Percentiles rank a stretch among this genome's conserved stretches.
Evolutionary conservation across 148 eudicot genomes (phyloP).

Genomic region (Vaccinium macrocarpon): DNA sequence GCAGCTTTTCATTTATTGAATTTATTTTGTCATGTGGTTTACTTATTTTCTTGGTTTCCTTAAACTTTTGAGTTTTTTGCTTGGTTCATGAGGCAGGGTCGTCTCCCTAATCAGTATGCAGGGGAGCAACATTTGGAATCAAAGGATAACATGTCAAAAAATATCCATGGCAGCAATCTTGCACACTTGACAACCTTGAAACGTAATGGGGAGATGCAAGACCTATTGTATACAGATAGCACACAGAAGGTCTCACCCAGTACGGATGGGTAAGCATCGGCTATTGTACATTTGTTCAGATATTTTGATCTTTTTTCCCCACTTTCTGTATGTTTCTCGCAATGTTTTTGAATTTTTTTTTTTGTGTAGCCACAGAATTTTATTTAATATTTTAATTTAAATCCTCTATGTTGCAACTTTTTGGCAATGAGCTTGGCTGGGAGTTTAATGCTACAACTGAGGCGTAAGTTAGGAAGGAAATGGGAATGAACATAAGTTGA

Average conservation of each 20-base stretch:
- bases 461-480: not conserved
- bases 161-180: constrained; percentile 33
- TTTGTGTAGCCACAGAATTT: constrained; percentile 2
- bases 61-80: constrained; percentile 7
- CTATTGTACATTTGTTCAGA: not conserved
- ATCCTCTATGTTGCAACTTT: not conserved
- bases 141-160: constrained; percentile 26
- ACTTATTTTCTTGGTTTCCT: not conserved
- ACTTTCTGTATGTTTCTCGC: not conserved
- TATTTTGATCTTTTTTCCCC: not conserved
- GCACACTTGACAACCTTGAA: constrained; percentile 26
- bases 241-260: constrained; percentile 19
- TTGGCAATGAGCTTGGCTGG: constrained; percentile 9
- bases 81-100: constrained; percentile 37
- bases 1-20: not conserved
- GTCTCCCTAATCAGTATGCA: constrained; percentile 28
- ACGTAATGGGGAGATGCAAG: constrained; percentile 32
- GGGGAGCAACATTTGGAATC: constrained; percentile 30
- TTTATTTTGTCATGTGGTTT: not conserved
- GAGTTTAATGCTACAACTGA: not conserved
- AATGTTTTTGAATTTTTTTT: not conserved
- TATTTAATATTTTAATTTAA: not conserved
- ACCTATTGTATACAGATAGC: constrained; percentile 18
- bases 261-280: constrained; percentile 32
- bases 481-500: not conserved